Conservation (phyloP, 2,329 filamentous ascomycete species). For the Aureobasidium sp. region DNA sequence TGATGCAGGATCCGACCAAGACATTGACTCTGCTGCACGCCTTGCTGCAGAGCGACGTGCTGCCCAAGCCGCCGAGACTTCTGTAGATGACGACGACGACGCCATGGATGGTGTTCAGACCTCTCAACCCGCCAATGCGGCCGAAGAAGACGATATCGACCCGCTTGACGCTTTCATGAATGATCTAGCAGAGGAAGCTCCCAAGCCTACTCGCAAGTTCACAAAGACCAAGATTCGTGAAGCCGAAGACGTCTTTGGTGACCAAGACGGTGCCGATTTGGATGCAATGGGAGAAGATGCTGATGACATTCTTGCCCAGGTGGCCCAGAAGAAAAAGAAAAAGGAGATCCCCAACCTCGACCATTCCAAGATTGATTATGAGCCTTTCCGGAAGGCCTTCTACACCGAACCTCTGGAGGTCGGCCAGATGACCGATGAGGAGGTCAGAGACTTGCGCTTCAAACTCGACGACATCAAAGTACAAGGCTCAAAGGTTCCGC, state of each 20-base stretch:
- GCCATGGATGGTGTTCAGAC: constrained; percentile 27
- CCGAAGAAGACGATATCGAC: constrained; percentile 69
- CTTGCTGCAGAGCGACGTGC: constrained; percentile 75
- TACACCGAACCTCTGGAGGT: constrained; percentile 87
- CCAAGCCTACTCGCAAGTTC: constrained; percentile 36
- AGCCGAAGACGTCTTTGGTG: constrained; percentile 81
- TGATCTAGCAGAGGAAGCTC: constrained; percentile 45
- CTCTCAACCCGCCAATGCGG: constrained; percentile 21
- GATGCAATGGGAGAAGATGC: constrained; percentile 57
- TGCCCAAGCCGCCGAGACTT: constrained; percentile 37
- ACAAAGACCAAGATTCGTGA: constrained; percentile 44
- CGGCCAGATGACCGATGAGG: constrained; percentile 73
- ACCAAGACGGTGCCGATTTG: constrained; percentile 65
- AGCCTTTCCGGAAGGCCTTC: constrained; percentile 86
- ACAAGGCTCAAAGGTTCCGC: constrained; percentile 77
- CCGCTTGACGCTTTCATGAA: constrained; percentile 98
- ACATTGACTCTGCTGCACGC: constrained; percentile 75
- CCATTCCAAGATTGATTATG: constrained; percentile 78
- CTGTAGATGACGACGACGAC: constrained; percentile 27
- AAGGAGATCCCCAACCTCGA: constrained; percentile 88
- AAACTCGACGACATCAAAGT: constrained; percentile 96
- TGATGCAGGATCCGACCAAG: constrained; percentile 78
- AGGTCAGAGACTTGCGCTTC: constrained; percentile 71
- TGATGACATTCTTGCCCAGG: constrained; percentile 57
- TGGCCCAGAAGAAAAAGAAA: constrained; percentile 69